Evolutionary conservation across 345 rosid species (phyloP).

Genomic region (Syzygium jambos): DNA sequence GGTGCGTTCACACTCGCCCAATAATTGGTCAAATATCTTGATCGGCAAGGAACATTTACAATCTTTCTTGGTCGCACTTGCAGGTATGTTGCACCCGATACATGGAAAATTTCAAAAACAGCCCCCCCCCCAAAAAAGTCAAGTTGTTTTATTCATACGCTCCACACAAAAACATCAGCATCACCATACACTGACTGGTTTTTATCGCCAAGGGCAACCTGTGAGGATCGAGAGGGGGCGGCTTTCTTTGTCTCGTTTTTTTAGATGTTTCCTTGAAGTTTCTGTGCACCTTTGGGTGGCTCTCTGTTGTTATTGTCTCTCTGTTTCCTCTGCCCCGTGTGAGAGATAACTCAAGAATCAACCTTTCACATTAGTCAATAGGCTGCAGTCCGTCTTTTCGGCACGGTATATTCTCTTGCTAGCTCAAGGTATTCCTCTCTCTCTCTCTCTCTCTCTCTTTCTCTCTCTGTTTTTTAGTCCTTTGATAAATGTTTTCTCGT

Average conservation of each 20-base stretch:
- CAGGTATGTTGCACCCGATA: background rate
- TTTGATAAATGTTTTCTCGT: background rate
- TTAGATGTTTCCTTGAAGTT: slow-evolving; percentile 1
- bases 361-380: background rate
- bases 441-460: background rate
- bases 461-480: accelerated
- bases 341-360: background rate
- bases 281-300: background rate
- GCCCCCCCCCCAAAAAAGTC: background rate
- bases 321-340: background rate
- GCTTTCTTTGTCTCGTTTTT: background rate
- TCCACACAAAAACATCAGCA: background rate
- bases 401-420: background rate
- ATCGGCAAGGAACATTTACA: background rate
- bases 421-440: background rate
- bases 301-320: background rate
- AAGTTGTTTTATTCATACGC: background rate
- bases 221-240: background rate
- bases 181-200: background rate
- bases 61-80: background rate
- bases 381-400: background rate
- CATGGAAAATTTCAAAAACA: background rate
- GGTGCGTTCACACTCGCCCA: background rate
- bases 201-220: background rate
- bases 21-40: background rate